These are phyloP conservation scores for Xylariaceae sp. DNA, from an alignment of 2,329 filamentous ascomycete genomes.

Conservation along the genomic window DNA sequence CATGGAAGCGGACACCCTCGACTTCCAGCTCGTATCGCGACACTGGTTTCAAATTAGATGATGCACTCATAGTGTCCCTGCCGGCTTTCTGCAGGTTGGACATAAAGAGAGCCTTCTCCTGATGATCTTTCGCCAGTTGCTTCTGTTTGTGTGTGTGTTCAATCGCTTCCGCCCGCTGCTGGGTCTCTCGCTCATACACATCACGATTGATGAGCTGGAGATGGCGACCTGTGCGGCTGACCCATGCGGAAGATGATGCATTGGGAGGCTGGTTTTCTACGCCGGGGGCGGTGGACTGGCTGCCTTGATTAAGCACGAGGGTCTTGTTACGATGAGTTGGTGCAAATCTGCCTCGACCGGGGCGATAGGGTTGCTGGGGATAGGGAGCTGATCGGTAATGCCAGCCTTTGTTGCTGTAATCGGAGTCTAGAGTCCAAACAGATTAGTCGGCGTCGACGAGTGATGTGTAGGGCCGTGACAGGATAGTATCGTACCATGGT, in stretches of 20 bases:
- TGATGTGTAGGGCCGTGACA: neutral
- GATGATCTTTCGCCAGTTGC: constrained; percentile 47
- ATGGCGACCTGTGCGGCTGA: constrained; percentile 69
- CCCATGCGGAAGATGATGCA: constrained; percentile 49
- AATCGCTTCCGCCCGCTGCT: constrained; percentile 64
- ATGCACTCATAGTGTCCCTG: constrained; percentile 19
- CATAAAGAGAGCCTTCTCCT: constrained; percentile 53
- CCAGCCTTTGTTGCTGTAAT: constrained; percentile 18
- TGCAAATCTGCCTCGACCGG: constrained; percentile 24
- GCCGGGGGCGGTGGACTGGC: constrained; percentile 23
- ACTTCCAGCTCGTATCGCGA: constrained; percentile 59
- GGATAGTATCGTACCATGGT: constrained; percentile 22
- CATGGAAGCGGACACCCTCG: constrained; percentile 66
- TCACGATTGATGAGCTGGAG: constrained; percentile 77
- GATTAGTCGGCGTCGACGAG: constrained; percentile 1
- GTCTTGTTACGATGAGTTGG: constrained; percentile 32
- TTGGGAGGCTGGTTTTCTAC: constrained; percentile 32
- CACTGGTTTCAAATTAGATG: constrained; percentile 32
- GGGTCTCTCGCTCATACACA: constrained; percentile 68
- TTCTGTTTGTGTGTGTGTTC: constrained; percentile 61
- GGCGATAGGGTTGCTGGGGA: constrained; percentile 25
- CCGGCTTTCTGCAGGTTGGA: constrained; percentile 40
- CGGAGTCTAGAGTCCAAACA: constrained; percentile 14
- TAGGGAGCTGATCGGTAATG: constrained; percentile 30
- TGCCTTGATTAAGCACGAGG: constrained; percentile 31